Evolutionary conservation across 2,329 filamentous ascomycete genomes (phyloP), one percentile per base, ranked within the genome.

Genomic region (Xylariales sp.): DNA sequence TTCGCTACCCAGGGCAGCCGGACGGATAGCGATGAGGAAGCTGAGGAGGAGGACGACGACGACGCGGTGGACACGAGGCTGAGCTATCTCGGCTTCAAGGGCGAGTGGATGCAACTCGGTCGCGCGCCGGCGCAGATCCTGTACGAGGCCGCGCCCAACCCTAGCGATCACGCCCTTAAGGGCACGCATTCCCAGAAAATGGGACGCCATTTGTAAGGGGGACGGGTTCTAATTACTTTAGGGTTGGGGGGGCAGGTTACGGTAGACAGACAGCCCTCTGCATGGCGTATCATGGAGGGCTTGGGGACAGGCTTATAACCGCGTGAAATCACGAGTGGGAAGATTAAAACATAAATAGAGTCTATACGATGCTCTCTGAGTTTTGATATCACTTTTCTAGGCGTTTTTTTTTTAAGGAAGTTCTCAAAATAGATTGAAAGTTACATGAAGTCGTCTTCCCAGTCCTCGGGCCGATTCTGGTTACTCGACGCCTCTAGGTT

Each of bases 91-190:
- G 96, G 93, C 0, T 98, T 99, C 83, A 94, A 93, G 81, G 96
- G 96, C 30, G 93, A 97, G 81, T 98, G 93, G 86, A 96, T 96
- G 87, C 89, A 90, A 78, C 81, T 97, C 76, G 96, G 91, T 54
- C 86, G 91, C 63, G 93, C 95, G 77, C 94, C 96, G 0, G 84
- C 91, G 6, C 93, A 91, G 73, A 95, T 98, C 74, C 76, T 97
- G 68, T 99, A 98, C 80, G 96, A 99, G 85, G 92, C 94, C 18
- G 95, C 95, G 32, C 91, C 96, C 43, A 97, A 97, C 79, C 96
- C 95, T 12, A 88, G 83, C 54, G 96, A 99, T 81, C 96, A 99
- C 81, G 88, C 86, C 81, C 30, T 91, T 28, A 89, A 88, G 81
- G 88, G 88, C 7, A 84, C 84, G 56, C 79, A 75, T 52, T 78